These are phyloP conservation scores for Boechera retrofracta DNA, from an alignment of 345 rosid genomes.

Conservation along the genomic window DNA sequence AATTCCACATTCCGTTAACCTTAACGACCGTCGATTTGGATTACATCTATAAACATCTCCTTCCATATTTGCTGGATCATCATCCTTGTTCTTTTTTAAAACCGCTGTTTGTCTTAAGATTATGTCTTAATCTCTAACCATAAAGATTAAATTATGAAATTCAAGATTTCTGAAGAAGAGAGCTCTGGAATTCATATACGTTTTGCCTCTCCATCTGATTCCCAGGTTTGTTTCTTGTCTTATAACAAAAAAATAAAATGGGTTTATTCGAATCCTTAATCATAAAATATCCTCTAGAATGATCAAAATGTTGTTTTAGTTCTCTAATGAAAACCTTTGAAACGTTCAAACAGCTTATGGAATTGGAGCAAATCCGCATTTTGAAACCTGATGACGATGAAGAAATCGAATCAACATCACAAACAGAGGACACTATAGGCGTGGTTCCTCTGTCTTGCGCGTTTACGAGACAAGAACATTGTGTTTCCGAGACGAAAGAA, in stretches of 20 bases:
- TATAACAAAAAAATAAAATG: background rate
- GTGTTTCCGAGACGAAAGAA: conserved; percentile 50
- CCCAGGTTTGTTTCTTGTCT: conserved; percentile 39
- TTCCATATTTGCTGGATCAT: conserved; percentile 36
- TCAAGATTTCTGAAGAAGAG: conserved; percentile 30
- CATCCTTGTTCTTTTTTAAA: background rate
- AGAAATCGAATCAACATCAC: conserved; percentile 48
- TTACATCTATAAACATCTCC: conserved; percentile 25
- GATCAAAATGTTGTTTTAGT: conserved; percentile 14
- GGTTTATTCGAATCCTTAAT: conserved; percentile 18
- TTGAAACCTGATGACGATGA: conserved; percentile 43
- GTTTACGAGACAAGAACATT: conserved; percentile 55
- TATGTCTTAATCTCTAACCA: conserved; percentile 16
- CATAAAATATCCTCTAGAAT: background rate
- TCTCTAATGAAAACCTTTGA: conserved; percentile 13
- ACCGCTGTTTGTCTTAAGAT: background rate
- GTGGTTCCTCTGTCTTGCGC: conserved; percentile 51
- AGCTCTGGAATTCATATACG: background rate
- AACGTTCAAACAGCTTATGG: conserved; percentile 55
- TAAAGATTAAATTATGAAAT: conserved; percentile 5
- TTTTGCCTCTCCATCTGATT: conserved; percentile 30
- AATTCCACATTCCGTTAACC: conserved; percentile 20
- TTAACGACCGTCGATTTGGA: too few species aligned
- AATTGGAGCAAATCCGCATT: conserved; percentile 50
- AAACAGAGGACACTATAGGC: conserved; percentile 41